Base-by-base conservation (phyloP, 2,329 filamentous ascomycete species). In the Rachicladosporium sp. region DNA sequence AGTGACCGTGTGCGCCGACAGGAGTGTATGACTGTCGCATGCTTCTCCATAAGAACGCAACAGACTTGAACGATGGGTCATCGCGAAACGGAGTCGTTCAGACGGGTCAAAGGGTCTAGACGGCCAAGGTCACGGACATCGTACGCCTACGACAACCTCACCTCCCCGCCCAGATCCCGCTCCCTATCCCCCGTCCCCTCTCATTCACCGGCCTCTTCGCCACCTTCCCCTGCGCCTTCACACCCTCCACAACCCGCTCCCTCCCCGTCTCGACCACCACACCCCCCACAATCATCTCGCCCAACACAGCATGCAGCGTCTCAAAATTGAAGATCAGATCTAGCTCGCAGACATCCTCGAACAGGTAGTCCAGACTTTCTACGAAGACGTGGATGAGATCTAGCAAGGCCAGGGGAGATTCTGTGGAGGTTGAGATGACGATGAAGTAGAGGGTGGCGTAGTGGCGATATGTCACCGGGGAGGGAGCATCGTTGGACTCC, bases 271-370 rank as follows among this genome's bases (percentile, higher is more conserved):
- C 89, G 15, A 96, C 79, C 10, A 96, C 89, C 10, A 95, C 86
- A 1, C 89, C 89, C 10, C 89, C 89, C 10, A 94, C 84, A 41
- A 96, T 82, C 85, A 96, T 93, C 69, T 96, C 89, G 42, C 78
- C 80, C 7, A 96, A 68, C 10, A 87, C 79, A 6, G 89, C 83
- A 67, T 98, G 91, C 54, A 98, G 70, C 10, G 87, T 93, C 71
- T 98, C 91, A 53, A 94, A 98, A 60, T 96, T 96, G 69, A 98
- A 98, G 61, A 98, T 98, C 51, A 98, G 73, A 62, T 98, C 88
- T 41, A 98, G 70, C 68, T 98, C 91, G 71, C 91, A 98, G 7
- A 98, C 91, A 59, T 98, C 95, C 66, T 96, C 91, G 58, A 98
- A 98, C 31, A 98, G 71, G 48, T 86, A 78, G 61, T 98, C 91